A percentile compares a stretch with the other conserved stretches of the same genome.
Conservation (phyloP, 345 rosid genomes). For the Chamaenerion angustifolium region DNA sequence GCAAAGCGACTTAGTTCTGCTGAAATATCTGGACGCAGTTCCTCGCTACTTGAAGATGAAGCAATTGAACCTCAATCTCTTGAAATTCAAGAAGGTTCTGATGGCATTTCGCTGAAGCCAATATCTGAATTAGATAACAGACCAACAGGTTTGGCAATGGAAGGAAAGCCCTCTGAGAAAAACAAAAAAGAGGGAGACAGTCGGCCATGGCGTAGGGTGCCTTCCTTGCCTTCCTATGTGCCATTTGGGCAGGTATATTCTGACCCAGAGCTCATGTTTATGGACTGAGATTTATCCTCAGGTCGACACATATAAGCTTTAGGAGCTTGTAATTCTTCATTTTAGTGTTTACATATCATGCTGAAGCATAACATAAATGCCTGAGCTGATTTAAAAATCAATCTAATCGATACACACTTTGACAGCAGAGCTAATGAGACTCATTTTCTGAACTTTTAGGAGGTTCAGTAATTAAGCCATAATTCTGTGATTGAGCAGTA, state of each 20-base stretch:
- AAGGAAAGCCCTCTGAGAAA: conserved; percentile 29
- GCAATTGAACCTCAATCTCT: conserved; percentile 65
- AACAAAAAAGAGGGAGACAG: conserved; percentile 22
- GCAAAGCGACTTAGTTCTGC: conserved; percentile 34
- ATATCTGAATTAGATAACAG: conserved; percentile 28
- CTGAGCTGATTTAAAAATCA: no score
- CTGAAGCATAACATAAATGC: no score
- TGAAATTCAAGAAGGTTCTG: conserved; percentile 90
- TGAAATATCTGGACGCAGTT: conserved; percentile 30
- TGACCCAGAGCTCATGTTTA: neutral
- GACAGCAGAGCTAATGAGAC: no score
- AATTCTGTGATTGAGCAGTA: no score
- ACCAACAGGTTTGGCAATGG: conserved; percentile 17
- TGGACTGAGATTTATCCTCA: conserved; percentile 2
- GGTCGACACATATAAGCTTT: no score
- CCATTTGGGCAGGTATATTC: conserved; percentile 84
- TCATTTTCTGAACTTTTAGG: no score
- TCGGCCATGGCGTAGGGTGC: conserved; percentile 57
- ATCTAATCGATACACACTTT: no score
- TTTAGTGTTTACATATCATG: no score
- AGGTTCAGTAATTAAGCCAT: no score
- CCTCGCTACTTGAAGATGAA: conserved; percentile 40
- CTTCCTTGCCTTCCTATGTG: conserved; percentile 81
- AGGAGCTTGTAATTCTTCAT: neutral
- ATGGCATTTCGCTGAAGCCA: conserved; percentile 87